Evolutionary conservation across 1,139 yeast species (phyloP).

Genomic region (Debaryomyces singareniensis): DNA sequence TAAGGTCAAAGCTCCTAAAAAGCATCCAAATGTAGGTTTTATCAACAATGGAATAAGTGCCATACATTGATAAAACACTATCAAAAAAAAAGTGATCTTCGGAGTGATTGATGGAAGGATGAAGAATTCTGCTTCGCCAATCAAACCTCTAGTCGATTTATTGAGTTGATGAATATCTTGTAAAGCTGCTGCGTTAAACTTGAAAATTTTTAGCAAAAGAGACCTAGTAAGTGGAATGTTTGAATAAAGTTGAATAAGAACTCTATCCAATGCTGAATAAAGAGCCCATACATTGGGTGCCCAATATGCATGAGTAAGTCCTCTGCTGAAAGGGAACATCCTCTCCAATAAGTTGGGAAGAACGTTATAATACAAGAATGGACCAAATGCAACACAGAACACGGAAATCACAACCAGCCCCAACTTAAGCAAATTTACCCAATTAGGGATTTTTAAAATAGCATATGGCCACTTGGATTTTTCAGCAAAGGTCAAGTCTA

Average conservation of each 20-base stretch:
- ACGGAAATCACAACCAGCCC: constrained; percentile 61
- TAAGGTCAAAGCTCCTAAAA: constrained; percentile 75
- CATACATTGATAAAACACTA: constrained; percentile 73
- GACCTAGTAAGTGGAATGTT: constrained; percentile 40
- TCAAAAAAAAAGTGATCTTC: constrained; percentile 64
- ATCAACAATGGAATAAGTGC: constrained; percentile 72
- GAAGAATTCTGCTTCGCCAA: constrained; percentile 81
- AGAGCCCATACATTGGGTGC: constrained; percentile 98
- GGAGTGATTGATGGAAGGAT: constrained; percentile 81
- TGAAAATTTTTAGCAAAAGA: constrained; percentile 25
- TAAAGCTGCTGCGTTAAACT: constrained; percentile 25
- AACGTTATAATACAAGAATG: constrained; percentile 61
- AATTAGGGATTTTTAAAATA: constrained; percentile 35
- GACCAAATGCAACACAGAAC: constrained; percentile 70
- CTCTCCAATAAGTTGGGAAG: constrained; percentile 61
- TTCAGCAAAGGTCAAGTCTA: constrained; percentile 34
- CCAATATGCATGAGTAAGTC: constrained; percentile 97
- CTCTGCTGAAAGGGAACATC: constrained; percentile 89
- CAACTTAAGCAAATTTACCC: constrained; percentile 55
- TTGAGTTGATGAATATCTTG: constrained; percentile 19
- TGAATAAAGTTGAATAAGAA: constrained; percentile 49
- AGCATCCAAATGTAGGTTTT: constrained; percentile 71
- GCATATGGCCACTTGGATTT: constrained; percentile 17
- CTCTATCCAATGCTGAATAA: constrained; percentile 78
- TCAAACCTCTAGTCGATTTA: constrained; percentile 76